Percentiles rank a stretch among this genome's conserved stretches.
Conservation (phyloP, 2,329 filamentous ascomycete species). For the Akanthomyces uredinophilus region DNA sequence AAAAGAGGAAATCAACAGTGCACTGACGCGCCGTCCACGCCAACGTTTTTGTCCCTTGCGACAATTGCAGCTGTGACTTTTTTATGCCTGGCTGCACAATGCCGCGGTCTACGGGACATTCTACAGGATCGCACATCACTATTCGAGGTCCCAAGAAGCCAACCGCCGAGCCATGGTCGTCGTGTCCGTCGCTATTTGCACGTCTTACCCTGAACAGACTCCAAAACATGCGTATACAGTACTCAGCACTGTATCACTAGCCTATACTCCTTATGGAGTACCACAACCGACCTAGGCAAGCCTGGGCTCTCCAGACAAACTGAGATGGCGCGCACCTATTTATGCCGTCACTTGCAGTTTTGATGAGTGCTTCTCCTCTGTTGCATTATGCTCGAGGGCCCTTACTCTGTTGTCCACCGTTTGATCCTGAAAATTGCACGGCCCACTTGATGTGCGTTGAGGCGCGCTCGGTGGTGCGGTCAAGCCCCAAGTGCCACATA, state of each 20-base stretch:
- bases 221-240: neutral
- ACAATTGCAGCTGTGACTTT: neutral
- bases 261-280: neutral
- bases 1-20: slow-evolving; percentile 13
- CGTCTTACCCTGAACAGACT: neutral
- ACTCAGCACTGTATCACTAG: neutral
- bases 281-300: neutral
- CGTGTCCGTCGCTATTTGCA: neutral
- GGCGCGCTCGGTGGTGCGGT: neutral
- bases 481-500: neutral
- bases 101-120: neutral
- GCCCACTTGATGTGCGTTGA: neutral
- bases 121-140: neutral
- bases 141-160: neutral
- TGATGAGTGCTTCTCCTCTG: neutral
- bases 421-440: neutral
- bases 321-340: neutral
- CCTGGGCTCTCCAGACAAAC: neutral
- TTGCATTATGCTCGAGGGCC: neutral
- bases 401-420: neutral
- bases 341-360: neutral
- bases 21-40: neutral
- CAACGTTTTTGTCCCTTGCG: neutral
- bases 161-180: neutral
- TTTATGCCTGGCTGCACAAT: neutral